phyloP scores from a whole-genome alignment of 106 monocot genomes.

The Acanthochlamys bracteata region DNA sequence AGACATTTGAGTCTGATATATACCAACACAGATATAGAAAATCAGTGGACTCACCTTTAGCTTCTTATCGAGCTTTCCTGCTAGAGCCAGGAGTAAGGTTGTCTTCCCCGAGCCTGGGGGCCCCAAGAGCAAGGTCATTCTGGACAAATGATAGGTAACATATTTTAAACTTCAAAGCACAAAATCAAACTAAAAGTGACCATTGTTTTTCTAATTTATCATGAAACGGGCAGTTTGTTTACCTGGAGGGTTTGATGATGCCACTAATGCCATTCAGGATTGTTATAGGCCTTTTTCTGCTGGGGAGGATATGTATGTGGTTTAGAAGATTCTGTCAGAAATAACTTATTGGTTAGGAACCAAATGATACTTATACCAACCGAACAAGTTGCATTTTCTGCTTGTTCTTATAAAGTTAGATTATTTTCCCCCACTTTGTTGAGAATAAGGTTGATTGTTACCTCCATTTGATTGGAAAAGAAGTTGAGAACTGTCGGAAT shows the following conservation, averaged over 20 bases:
- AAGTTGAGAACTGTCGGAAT: constrained; percentile 40
- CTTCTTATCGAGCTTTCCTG: constrained; percentile 36
- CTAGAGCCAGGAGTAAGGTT: constrained; percentile 49
- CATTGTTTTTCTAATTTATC: no score
- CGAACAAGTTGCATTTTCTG: no score
- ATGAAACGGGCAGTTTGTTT: no score
- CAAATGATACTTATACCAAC: no score
- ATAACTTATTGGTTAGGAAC: neutral
- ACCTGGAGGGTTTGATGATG: constrained; percentile 25
- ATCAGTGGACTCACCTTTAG: constrained; percentile 28
- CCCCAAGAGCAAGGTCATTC: constrained; percentile 67
- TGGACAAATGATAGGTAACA: neutral
- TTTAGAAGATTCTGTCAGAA: constrained; percentile 10
- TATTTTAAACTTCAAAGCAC: no score
- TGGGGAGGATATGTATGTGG: constrained; percentile 13
- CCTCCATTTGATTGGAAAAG: constrained; percentile 24
- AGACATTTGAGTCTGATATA: neutral
- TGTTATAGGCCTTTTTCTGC: constrained; percentile 2
- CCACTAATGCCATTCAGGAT: constrained; percentile 24
- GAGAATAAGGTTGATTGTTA: no score
- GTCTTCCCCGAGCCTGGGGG: constrained; percentile 78
- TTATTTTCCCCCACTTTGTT: no score
- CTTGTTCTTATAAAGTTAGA: no score
- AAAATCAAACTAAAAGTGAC: no score
- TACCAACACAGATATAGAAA: no score